These are phyloP conservation scores for Usnea hakonensis DNA, from an alignment of 495 filamentous ascomycete genomes.

Conservation along the genomic window DNA sequence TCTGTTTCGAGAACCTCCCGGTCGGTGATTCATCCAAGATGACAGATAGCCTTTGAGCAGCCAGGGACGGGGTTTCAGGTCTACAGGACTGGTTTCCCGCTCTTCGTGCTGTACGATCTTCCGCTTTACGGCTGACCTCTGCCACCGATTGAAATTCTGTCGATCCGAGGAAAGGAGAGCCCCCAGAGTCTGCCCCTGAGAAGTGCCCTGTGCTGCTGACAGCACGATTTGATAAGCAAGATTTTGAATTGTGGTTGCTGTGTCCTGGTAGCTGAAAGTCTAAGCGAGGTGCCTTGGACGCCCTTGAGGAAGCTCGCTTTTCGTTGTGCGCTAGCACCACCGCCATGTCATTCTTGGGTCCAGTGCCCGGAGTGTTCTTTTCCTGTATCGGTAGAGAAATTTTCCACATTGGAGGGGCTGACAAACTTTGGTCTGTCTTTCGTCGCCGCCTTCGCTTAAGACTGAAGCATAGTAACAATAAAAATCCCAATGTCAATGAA, in stretches of 20 bases:
- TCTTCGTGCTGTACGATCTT: constrained; percentile 6
- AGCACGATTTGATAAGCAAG: constrained; percentile 4
- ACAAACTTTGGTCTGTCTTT: neutral
- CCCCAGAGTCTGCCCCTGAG: constrained; percentile 12
- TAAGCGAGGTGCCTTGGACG: constrained; percentile 11
- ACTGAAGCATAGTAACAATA: constrained; percentile 39
- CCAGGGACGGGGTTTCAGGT: neutral
- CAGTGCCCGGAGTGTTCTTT: neutral
- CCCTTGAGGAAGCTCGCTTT: constrained; percentile 6
- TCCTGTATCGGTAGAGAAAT: constrained; percentile 6
- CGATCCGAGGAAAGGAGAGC: neutral
- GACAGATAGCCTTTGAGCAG: constrained; percentile 8
- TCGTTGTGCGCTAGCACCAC: neutral
- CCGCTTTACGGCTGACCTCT: constrained; percentile 8
- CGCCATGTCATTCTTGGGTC: neutral
- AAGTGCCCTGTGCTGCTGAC: neutral
- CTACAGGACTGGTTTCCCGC: neutral
- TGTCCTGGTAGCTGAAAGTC: neutral
- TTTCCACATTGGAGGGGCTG: neutral
- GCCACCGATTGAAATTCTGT: neutral
- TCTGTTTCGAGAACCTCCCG: constrained; percentile 35
- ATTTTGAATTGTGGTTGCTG: constrained; percentile 10
- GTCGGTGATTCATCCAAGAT: constrained; percentile 16
- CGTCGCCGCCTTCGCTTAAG: constrained; percentile 30
- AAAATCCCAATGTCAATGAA: constrained; percentile 28